Percentiles rank a stretch among this genome's conserved stretches.
These are phyloP conservation scores for Linnemannia schmuckeri DNA, from an alignment of 192 early-diverging fungal genomes.

Conservation along the genomic window DNA sequence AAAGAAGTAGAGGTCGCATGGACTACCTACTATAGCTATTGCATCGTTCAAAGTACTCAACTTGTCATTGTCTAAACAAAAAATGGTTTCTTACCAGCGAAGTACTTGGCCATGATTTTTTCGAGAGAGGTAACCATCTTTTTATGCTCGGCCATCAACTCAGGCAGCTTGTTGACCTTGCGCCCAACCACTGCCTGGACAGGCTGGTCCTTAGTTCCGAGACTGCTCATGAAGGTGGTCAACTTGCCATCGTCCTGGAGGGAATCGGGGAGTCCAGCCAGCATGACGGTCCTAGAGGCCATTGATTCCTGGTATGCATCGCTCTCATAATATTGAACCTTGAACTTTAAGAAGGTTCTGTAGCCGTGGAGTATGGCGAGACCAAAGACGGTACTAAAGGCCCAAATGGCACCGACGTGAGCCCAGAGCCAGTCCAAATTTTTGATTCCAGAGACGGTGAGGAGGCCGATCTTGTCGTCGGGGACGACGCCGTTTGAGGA, in stretches of 20 bases:
- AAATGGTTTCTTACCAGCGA: constrained; percentile 45
- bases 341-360: constrained; percentile 62
- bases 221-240: constrained; percentile 59
- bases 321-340: constrained; percentile 70
- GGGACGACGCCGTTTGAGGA: constrained; percentile 23
- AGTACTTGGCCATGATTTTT: constrained; percentile 69
- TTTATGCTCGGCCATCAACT: constrained; percentile 76
- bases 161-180: constrained; percentile 73
- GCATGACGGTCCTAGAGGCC: constrained; percentile 77
- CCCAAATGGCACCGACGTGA: constrained; percentile 71
- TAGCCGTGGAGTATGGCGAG: constrained; percentile 67
- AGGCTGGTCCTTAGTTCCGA: constrained; percentile 59
- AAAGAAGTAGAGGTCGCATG: not conserved
- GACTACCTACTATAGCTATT: too few relatives aligned
- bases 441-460: constrained; percentile 24
- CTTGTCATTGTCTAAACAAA: not conserved
- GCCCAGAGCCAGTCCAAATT: constrained; percentile 69
- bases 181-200: constrained; percentile 75
- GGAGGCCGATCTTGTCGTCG: constrained; percentile 45
- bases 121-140: constrained; percentile 74
- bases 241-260: constrained; percentile 71
- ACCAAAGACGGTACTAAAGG: constrained; percentile 69
- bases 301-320: constrained; percentile 71
- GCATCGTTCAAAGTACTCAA: not conserved
- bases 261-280: constrained; percentile 70